Evolutionary conservation across 2,329 filamentous ascomycete species (phyloP), one percentile per base, ranked within the genome.

Genomic region (Calonectria ilicicola): DNA sequence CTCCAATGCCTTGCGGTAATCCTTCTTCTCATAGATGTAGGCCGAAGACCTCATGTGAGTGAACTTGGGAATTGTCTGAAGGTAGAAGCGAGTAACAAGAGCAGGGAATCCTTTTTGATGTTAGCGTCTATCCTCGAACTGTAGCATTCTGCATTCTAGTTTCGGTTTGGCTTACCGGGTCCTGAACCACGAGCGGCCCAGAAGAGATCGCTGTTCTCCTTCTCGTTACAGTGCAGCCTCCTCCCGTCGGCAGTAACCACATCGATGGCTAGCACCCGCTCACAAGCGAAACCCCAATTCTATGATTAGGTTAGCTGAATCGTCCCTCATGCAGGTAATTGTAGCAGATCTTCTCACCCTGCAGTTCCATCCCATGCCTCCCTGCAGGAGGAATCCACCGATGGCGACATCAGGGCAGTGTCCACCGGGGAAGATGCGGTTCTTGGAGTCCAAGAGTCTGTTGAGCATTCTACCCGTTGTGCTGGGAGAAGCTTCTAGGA

Each of bases 331-430:
- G 49, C 27, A 40, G 23, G 53, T 12, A 26, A 58, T 9, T 2
- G n/a, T 23, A 5, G n/a, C 21, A n/a, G 62, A 35, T n/a, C 29
- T 69, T 78, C 83, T 68, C 72, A 87, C 86, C 78, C 85, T 87
- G 75, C 86, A 89, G 75, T 89, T 90, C 89, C 89, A 91, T 0
- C 89, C 89, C 87, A 90, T 90, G 1, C 89, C 89, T 0, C 89
- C 89, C 74, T 90, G 88, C 17, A 91, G 78, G 26, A 90, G 77
- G 73, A 90, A 90, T 0, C 89, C 89, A 0, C 89, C 89, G n/a
- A 91, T 75, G 10, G 87, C 89, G 21, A 91, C 89, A 78, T 90
- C 88, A 0, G 89, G 88, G 77, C 88, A 91, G 78, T 91, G 89
- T 0, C 89, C 89, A 1, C 87, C 88, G 0, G 84, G 83, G 74